phyloP scores from a whole-genome alignment of 2,329 filamentous ascomycete species.

The Aspergillus puulaauensis region DNA sequence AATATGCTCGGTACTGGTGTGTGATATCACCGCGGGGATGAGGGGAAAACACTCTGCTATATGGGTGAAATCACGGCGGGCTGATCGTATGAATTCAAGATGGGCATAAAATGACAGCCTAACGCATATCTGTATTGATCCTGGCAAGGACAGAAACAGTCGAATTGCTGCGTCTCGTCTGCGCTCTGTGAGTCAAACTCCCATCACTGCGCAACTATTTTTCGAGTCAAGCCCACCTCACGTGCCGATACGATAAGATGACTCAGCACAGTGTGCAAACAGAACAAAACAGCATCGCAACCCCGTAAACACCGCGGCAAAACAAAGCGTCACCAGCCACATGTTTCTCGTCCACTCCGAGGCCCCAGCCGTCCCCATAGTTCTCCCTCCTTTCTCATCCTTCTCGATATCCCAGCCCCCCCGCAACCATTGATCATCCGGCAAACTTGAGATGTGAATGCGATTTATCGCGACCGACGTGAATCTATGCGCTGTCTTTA shows the following conservation, averaged over 20 bases:
- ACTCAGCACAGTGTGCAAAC: conserved; percentile 26
- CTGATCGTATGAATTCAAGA: not conserved
- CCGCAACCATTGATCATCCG: conserved; percentile 15
- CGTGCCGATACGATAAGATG: conserved; percentile 23
- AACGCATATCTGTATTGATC: not conserved
- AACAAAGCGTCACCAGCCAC: conserved; percentile 37
- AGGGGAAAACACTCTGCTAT: not conserved
- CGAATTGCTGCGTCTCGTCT: not conserved
- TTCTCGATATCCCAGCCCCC: conserved; percentile 10
- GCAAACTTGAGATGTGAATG: conserved; percentile 34
- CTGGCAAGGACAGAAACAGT: not conserved
- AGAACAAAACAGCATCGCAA: conserved; percentile 22
- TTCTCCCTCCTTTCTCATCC: conserved; percentile 20
- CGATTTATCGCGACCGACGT: conserved; percentile 23
- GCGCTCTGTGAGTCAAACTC: conserved; percentile 5
- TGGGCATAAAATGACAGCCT: not conserved
- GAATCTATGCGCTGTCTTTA: conserved; percentile 29
- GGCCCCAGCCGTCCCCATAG: conserved; percentile 29
- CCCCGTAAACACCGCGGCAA: conserved; percentile 24
- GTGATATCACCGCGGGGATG: conserved; percentile 6
- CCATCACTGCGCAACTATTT: conserved; percentile 3
- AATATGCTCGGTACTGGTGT: conserved; percentile 12
- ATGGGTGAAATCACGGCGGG: not conserved
- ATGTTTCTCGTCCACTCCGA: conserved; percentile 39
- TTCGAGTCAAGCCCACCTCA: conserved; percentile 12